phyloP scores from a whole-genome alignment of 2,329 filamentous ascomycete species.

The Amauroascus niger region DNA sequence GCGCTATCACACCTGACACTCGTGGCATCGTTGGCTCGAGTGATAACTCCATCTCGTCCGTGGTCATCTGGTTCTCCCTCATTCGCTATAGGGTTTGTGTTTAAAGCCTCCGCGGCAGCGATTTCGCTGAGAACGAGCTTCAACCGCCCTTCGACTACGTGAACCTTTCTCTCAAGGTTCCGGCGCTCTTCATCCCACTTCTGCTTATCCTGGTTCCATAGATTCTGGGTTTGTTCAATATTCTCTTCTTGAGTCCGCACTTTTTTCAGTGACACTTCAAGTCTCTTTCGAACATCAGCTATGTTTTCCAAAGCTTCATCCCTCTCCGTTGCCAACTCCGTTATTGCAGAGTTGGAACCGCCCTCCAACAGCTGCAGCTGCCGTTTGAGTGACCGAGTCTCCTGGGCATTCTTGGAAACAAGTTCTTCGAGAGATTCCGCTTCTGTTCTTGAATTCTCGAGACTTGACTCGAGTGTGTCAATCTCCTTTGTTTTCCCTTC shows the following conservation, averaged over 20 bases:
- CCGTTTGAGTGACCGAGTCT: slow-evolving; percentile 69
- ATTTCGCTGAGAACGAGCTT: slow-evolving; percentile 81
- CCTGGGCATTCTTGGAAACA: slow-evolving; percentile 57
- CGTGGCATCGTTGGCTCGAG: slow-evolving; percentile 54
- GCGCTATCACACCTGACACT: slow-evolving; percentile 65
- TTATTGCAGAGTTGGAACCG: slow-evolving; percentile 74
- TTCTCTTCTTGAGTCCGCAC: slow-evolving; percentile 73
- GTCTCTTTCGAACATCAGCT: slow-evolving; percentile 61
- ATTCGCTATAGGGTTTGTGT: slow-evolving; percentile 10
- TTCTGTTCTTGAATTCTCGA: slow-evolving; percentile 63
- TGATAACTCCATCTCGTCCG: slow-evolving; percentile 25
- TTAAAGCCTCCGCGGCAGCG: slow-evolving; percentile 33
- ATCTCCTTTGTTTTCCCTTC: slow-evolving; percentile 84
- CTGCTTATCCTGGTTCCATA: slow-evolving; percentile 78
- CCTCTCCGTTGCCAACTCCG: slow-evolving; percentile 72
- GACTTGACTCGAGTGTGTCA: slow-evolving; percentile 65
- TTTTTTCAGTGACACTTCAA: slow-evolving; percentile 71
- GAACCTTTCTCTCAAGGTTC: slow-evolving; percentile 70
- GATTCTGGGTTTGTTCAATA: slow-evolving; percentile 61
- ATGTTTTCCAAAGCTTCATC: slow-evolving; percentile 69
- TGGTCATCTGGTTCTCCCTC: not conserved
- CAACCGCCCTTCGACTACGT: slow-evolving; percentile 79
- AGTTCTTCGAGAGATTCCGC: slow-evolving; percentile 59
- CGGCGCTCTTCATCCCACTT: slow-evolving; percentile 76
- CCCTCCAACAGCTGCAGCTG: slow-evolving; percentile 81